Base-by-base conservation (phyloP, 2,329 filamentous ascomycete species). In the Fusarium veterinarium region DNA sequence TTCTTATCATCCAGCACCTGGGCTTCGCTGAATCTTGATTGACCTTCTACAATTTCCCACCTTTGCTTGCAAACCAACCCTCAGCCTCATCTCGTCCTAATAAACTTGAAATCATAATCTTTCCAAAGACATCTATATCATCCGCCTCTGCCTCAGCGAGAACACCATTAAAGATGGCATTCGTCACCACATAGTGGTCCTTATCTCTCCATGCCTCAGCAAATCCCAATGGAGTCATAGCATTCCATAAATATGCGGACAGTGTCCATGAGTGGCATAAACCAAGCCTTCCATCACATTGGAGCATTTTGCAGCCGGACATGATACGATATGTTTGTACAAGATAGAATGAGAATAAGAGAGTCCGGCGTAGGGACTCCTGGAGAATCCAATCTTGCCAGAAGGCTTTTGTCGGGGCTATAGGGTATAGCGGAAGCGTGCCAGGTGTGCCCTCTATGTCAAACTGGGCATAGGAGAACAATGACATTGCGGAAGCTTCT, bases 301-400 rank as follows among this genome's bases (percentile, higher is more conserved):
- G 63, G 23, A 73, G 46, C 6, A 66, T 67, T 13, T 62, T 63
- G 6, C 75, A 70, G 5, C 79, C 80, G 4, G 78, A 64, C n/a
- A 85, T 67, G 20, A 82, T 69, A 4, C 80, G 78, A 64, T 84
- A 83, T 17, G 77, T 67, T 51, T 83, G 80, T 23, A 82, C 57
- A 58, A 89, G 82, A 46, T 86, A 87, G 68, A 86, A 85, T 0
- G 83, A 76, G 17, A 86, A 80, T 3, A 90, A 78, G 1, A 86
- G 80, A 0, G 88, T 90, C 20, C 88, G 84, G 5, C 87, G 83
- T 2, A 84, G 80, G 1, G 87, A 89, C 74, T 90, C 88, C 16
- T 87, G 83, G 25, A 89, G 80, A 6, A 88, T 78, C 86, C 86
- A 90, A 3, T 81, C 80, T 12, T 79, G 76, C 88, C 88, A 90